Percentiles rank a stretch among this genome's conserved stretches.
phyloP scores from a whole-genome alignment of 208 protist genomes.

The Herpetomonas tarakana region DNA sequence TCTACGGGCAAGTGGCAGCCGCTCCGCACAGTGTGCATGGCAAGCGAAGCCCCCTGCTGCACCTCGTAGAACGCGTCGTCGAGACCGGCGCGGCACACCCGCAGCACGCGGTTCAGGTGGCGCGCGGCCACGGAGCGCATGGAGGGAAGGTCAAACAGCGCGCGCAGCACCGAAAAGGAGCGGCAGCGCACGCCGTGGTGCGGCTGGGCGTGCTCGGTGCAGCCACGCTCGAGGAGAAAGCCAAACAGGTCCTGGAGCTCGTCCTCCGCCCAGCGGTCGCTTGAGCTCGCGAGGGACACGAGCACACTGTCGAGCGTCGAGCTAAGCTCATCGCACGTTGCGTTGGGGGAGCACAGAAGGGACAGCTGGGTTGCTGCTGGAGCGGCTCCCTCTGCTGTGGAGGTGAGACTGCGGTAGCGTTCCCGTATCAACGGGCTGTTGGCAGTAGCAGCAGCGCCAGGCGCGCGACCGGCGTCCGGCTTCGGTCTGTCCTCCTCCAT shows the following conservation, averaged over 20 bases:
- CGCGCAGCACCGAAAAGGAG: constrained; percentile 28
- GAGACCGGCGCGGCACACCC: constrained; percentile 38
- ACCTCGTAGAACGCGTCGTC: constrained; percentile 83
- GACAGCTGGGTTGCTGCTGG: too few relatives aligned
- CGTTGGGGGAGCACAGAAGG: background rate
- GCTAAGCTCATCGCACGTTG: background rate
- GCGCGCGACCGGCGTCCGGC: too few relatives aligned
- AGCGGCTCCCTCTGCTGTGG: too few relatives aligned
- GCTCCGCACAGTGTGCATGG: constrained; percentile 27
- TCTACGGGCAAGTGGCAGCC: constrained; percentile 21
- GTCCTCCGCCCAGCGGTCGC: constrained; percentile 1
- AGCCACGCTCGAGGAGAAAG: constrained; percentile 24
- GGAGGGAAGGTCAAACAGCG: constrained; percentile 13
- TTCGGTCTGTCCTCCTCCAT: too few relatives aligned
- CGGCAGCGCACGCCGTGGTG: constrained; percentile 40
- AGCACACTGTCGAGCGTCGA: background rate
- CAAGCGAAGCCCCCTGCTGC: constrained; percentile 37
- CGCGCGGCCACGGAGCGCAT: constrained; percentile 22
- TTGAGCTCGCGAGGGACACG: too few relatives aligned
- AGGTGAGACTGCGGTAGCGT: too few relatives aligned
- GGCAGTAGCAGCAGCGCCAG: too few relatives aligned
- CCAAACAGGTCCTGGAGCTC: constrained; percentile 17
- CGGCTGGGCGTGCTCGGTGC: constrained; percentile 15
- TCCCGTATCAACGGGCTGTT: too few relatives aligned
- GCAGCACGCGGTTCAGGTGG: constrained; percentile 37